Conservation (phyloP, 768 basidiomycete species). For the Lentinula boryana region DNA sequence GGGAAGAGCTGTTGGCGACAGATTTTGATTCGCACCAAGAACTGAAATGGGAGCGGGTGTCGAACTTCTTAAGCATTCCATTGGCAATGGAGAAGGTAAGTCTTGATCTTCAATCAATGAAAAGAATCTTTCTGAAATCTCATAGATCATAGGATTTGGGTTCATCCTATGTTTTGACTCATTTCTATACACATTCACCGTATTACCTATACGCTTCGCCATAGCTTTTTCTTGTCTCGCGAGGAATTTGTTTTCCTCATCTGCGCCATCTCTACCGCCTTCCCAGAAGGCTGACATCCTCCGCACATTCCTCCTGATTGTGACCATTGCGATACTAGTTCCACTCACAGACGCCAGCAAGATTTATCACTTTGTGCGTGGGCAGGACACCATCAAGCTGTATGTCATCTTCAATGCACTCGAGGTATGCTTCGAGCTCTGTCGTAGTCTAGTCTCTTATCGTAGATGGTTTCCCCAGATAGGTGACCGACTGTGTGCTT, state of each 20-base stretch:
- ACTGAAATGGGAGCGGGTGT: constrained; percentile 92
- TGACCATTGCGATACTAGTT: constrained; percentile 69
- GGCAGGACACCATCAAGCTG: constrained; percentile 97
- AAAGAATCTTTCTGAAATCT: constrained; percentile 4
- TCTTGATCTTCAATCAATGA: not conserved
- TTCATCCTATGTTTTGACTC: constrained; percentile 93
- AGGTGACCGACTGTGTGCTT: constrained; percentile 88
- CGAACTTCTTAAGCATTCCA: constrained; percentile 92
- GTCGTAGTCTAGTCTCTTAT: not conserved
- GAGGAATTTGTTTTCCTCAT: constrained; percentile 40
- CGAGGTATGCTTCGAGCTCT: constrained; percentile 57
- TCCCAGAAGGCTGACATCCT: constrained; percentile 92
- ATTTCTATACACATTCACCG: constrained; percentile 96
- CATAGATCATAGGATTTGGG: constrained; percentile 86
- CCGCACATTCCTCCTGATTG: constrained; percentile 67
- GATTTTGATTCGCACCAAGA: constrained; percentile 94
- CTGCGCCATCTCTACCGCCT: constrained; percentile 60
- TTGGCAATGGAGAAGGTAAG: constrained; percentile 90
- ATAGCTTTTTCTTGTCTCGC: constrained; percentile 58
- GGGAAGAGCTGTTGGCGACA: constrained; percentile 85
- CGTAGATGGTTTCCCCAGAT: constrained; percentile 47
- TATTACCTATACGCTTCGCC: constrained; percentile 84
- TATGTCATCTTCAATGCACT: constrained; percentile 99
- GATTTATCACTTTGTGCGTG: constrained; percentile 96
- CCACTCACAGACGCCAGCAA: constrained; percentile 92